Base-by-base conservation (phyloP, 495 filamentous ascomycete species). In the Jackrogersella minutella region DNA sequence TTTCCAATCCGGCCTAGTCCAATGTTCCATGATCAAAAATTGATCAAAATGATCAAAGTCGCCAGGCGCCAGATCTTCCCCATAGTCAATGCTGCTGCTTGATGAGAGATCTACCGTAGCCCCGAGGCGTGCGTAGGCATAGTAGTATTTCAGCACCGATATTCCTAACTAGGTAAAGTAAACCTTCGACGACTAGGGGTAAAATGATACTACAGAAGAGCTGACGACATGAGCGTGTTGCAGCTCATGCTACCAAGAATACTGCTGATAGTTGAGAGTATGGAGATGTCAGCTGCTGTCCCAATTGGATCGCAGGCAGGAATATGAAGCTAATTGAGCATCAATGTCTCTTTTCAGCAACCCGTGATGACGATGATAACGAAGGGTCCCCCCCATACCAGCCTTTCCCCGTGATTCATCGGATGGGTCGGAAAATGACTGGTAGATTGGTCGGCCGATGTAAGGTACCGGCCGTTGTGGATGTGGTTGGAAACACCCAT, bases 381-480 rank as follows among this genome's bases (percentile, higher is more conserved):
- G 47, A 62, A 66, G 39, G 62, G 57, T 67, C 68, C 62, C 68
- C n/a, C 58, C 63, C 62, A 62, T 70, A 24, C 30, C 58, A 70
- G 58, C 19, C 46, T 22, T 70, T 63, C 63, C 67, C 68, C 68
- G 68, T 70, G 62, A 66, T 70, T 56, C 47, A 66, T 62, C 62
- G 53, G 58, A 63, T 53, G 63, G 62, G 68, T 63, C 62, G 63
- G 63, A 59, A 70, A 62, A 59, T 65, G 68, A 70, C 68, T 70
- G 68, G 68, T 70, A 66, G 62, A 58, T 56, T 70, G 63, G 31
- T 70, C 62, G 62, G 47, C 62, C 62, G 63, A 70, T 67, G 68
- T 70, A 70, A 70, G 68, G 68, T 70, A 70, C 68, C 68, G 68
- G 58, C 58, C 58, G 53, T 62, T 56, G 68, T 62, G 57, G 68